Conservation (phyloP, 108 stramenopile species). For the Parmales sp. region DNA sequence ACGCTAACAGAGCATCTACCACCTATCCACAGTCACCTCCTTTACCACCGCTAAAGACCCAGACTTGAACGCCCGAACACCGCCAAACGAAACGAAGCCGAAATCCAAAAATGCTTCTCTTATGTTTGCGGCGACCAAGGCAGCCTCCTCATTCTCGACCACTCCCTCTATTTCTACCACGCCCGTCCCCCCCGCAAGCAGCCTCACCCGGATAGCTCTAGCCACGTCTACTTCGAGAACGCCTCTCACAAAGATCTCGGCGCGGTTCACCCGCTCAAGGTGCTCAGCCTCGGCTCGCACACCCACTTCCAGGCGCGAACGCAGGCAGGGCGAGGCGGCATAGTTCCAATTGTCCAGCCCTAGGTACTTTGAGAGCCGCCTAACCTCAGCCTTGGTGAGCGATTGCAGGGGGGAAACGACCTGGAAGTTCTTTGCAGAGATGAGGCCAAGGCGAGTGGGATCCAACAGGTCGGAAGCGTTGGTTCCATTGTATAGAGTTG, state of each 20-base stretch:
- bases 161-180: constrained; percentile 73
- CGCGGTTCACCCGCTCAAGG: constrained; percentile 53
- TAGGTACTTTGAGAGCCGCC: constrained; percentile 49
- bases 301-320: constrained; percentile 78
- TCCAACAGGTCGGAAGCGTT: constrained; percentile 77
- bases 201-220: constrained; percentile 49
- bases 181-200: constrained; percentile 47
- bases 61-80: too few species aligned
- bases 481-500: constrained; percentile 83
- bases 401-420: constrained; percentile 64
- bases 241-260: constrained; percentile 49
- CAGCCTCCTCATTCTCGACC: too few species aligned
- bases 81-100: too few species aligned
- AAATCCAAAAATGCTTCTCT: too few species aligned
- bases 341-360: constrained; percentile 79
- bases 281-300: constrained; percentile 62
- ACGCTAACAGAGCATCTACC: too few species aligned
- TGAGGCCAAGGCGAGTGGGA: constrained; percentile 68
- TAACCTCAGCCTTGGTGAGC: constrained; percentile 63
- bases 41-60: too few species aligned
- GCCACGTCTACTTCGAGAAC: constrained; percentile 29
- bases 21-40: too few species aligned
- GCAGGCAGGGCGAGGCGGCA: constrained; percentile 83
- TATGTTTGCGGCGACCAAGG: too few species aligned
- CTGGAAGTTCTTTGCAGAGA: constrained; percentile 55